Evolutionary conservation across 495 filamentous ascomycete genomes (phyloP).

Genomic region (Ascobolus immersus): DNA sequence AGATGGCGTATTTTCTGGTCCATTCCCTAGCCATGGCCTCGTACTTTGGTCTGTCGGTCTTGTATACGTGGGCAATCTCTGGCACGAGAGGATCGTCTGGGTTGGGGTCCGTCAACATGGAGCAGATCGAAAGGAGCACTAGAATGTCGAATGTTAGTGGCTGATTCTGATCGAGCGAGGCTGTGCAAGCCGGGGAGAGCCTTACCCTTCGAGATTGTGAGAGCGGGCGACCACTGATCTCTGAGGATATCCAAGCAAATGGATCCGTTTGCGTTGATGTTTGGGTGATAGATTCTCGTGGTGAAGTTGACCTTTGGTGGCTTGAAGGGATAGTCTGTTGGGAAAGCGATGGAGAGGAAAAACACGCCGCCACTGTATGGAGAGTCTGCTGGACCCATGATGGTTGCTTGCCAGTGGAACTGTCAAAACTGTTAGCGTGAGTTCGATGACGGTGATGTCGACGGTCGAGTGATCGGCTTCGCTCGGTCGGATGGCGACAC

Average conservation of each 20-base stretch:
- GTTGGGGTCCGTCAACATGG: slow-evolving; percentile 98
- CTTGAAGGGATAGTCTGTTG: slow-evolving; percentile 99
- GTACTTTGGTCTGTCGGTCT: slow-evolving; percentile 86
- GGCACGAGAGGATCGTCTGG: slow-evolving; percentile 94
- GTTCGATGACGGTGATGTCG: too few relatives aligned
- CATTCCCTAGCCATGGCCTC: slow-evolving; percentile 93
- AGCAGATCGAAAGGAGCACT: slow-evolving; percentile 98
- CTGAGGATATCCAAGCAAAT: slow-evolving; percentile 95
- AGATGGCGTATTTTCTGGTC: slow-evolving; percentile 97
- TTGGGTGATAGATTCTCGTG: slow-evolving; percentile 96
- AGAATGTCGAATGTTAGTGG: background rate
- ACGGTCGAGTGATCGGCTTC: too few relatives aligned
- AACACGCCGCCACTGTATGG: slow-evolving; percentile 95
- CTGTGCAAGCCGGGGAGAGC: slow-evolving; percentile 1
- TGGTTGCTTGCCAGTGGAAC: slow-evolving; percentile 99
- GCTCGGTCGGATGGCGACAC: too few relatives aligned
- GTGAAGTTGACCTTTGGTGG: slow-evolving; percentile 99
- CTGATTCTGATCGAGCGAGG: background rate
- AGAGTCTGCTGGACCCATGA: slow-evolving; percentile 94
- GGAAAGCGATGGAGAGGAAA: slow-evolving; percentile 95
- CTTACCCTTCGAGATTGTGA: slow-evolving; percentile 95
- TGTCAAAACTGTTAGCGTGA: slow-evolving; percentile 18
- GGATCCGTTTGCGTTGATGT: slow-evolving; percentile 99
- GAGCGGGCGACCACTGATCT: slow-evolving; percentile 95
- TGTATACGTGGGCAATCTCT: slow-evolving; percentile 98